A percentile compares a stretch with the other conserved stretches of the same genome.
phyloP scores from a whole-genome alignment of 1,139 yeast species.

The Cylindricascospora bacillispora region DNA sequence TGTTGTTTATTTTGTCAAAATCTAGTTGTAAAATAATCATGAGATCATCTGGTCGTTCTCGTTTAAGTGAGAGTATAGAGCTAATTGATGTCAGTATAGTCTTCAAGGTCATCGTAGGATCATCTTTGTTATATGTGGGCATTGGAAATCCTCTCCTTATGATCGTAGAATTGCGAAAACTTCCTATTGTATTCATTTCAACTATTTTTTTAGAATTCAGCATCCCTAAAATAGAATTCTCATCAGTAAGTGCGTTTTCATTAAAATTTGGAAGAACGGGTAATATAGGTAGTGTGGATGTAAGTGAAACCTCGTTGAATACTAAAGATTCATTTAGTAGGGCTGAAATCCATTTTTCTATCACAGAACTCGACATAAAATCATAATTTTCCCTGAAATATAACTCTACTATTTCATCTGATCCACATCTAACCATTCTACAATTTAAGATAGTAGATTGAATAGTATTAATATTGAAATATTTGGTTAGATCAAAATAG shows the following conservation, averaged over 20 bases:
- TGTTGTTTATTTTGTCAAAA: conserved; percentile 7
- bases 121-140: not conserved
- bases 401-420: conserved; percentile 3
- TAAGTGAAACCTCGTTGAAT: conserved; percentile 14
- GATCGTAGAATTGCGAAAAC: conserved; percentile 11
- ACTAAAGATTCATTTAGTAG: conserved; percentile 14
- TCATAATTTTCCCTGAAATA: conserved; percentile 12
- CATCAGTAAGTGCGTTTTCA: conserved; percentile 3
- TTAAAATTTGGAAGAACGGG: conserved; percentile 9
- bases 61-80: conserved; percentile 20
- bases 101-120: conserved; percentile 3
- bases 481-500: not conserved
- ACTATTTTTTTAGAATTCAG: conserved; percentile 10
- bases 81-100: conserved; percentile 18
- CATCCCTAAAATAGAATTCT: conserved; percentile 11
- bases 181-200: conserved; percentile 9
- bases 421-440: conserved; percentile 3
- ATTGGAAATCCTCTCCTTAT: conserved; percentile 14
- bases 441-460: conserved; percentile 16
- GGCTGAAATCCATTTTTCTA: conserved; percentile 23
- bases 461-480: conserved; percentile 6
- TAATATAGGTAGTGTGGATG: conserved; percentile 20
- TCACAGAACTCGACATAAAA: conserved; percentile 7
- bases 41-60: conserved; percentile 17
- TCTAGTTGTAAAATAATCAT: conserved; percentile 21